A percentile compares a stretch with the other conserved stretches of the same genome.
Conservation (phyloP, 208 protist genomes). For the Acanthamoeba rhysodes region DNA sequence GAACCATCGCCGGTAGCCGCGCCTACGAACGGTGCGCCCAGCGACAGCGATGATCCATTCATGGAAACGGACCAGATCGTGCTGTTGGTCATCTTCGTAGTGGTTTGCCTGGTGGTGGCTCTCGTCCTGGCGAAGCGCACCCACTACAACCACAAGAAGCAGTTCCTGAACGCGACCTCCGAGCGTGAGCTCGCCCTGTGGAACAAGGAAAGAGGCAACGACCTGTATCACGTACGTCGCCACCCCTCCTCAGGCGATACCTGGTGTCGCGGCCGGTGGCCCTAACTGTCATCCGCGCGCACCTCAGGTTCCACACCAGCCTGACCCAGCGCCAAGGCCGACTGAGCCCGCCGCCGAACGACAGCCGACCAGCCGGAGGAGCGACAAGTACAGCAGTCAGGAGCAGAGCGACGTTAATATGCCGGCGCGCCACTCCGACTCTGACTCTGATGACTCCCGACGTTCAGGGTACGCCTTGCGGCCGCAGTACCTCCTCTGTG, state of each 20-base stretch:
- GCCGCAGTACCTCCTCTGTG: neutral
- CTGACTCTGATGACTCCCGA: neutral
- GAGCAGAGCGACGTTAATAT: neutral
- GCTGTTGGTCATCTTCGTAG: constrained; percentile 41
- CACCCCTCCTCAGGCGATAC: no score
- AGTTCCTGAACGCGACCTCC: neutral
- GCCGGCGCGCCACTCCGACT: neutral
- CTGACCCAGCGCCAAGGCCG: no score
- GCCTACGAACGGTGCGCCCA: neutral
- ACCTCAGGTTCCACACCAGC: no score
- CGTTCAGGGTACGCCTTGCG: neutral
- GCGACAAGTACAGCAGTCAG: no score
- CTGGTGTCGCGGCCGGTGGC: no score
- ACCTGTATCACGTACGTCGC: neutral
- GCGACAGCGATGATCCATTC: neutral
- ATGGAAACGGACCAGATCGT: constrained; percentile 53
- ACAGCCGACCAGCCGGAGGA: no score
- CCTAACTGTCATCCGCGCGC: neutral
- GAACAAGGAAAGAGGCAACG: constrained; percentile 41
- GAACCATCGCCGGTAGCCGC: neutral
- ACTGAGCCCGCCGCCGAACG: no score
- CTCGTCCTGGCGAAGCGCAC: constrained; percentile 1
- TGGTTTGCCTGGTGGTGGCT: neutral
- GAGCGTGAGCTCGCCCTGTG: constrained; percentile 2
- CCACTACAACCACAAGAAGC: neutral